Percentiles rank a stretch among this genome's conserved stretches.
Conservation (phyloP, 2,329 filamentous ascomycete genomes). For the Trichoderma sp. region DNA sequence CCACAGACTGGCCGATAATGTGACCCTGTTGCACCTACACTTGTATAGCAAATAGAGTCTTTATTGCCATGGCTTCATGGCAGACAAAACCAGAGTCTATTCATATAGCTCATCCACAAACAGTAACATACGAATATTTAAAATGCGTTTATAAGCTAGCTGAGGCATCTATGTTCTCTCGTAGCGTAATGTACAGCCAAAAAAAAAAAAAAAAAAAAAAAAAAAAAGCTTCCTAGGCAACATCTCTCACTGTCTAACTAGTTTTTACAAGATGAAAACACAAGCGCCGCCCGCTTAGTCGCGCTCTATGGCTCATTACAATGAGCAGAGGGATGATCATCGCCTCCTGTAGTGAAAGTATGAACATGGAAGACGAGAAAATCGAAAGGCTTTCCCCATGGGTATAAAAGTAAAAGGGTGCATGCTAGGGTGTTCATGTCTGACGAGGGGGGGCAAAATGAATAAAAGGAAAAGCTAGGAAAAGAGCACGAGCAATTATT, state of each 20-base stretch:
- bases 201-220: constrained; percentile 22
- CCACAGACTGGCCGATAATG: not conserved
- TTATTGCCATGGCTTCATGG: not conserved
- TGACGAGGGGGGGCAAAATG: constrained; percentile 26
- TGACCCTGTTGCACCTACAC: not conserved
- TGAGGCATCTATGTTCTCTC: constrained; percentile 16
- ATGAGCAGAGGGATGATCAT: constrained; percentile 23
- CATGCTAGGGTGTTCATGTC: constrained; percentile 16
- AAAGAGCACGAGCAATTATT: constrained; percentile 20
- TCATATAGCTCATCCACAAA: not conserved
- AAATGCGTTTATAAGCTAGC: constrained; percentile 25
- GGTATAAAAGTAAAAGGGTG: constrained; percentile 31
- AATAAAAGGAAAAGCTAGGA: constrained; percentile 2
- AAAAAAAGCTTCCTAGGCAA: constrained; percentile 24
- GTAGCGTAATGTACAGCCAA: constrained; percentile 29
- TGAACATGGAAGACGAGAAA: constrained; percentile 26
- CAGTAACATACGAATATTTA: not conserved
- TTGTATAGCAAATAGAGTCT: not conserved
- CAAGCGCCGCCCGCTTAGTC: constrained; percentile 22
- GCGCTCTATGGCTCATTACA: constrained; percentile 28
- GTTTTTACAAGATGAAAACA: constrained; percentile 29
- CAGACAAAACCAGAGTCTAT: not conserved
- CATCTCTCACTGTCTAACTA: constrained; percentile 26
- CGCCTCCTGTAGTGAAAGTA: constrained; percentile 26
- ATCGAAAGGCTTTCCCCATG: constrained; percentile 29